These are phyloP conservation scores for Diaporthe capsici DNA, from an alignment of 2,329 filamentous ascomycete species.

Conservation along the genomic window DNA sequence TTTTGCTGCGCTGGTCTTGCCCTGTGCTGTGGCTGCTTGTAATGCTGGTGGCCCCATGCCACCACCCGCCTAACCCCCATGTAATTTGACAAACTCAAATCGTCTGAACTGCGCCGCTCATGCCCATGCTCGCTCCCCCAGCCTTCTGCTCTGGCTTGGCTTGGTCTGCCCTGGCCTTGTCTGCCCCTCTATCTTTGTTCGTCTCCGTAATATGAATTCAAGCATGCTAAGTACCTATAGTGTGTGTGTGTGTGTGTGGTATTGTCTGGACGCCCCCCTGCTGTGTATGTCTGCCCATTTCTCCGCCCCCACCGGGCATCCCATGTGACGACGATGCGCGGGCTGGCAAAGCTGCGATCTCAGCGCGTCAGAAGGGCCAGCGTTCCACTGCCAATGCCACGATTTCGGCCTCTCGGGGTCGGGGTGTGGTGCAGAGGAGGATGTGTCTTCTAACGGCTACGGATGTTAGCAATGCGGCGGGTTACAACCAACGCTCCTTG, in stretches of 20 bases:
- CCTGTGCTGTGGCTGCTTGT: not conserved
- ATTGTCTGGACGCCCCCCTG: not conserved
- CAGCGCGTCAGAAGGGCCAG: constrained; percentile 24
- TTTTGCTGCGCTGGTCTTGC: not conserved
- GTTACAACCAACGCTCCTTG: constrained; percentile 2
- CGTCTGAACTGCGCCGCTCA: constrained; percentile 56
- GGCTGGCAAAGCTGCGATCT: constrained; percentile 10
- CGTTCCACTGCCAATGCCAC: constrained; percentile 27
- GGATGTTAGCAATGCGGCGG: not conserved
- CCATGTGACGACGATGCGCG: not conserved
- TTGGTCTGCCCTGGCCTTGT: not conserved
- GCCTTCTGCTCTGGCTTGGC: not conserved
- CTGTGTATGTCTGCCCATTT: constrained; percentile 3
- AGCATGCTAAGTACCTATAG: too few relatives aligned
- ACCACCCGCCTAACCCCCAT: not conserved
- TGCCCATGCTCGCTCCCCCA: constrained; percentile 54
- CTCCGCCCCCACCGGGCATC: constrained; percentile 23
- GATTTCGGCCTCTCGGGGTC: constrained; percentile 12
- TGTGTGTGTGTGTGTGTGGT: not conserved
- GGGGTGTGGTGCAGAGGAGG: not conserved
- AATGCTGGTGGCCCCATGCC: not conserved
- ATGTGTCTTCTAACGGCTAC: constrained; percentile 5
- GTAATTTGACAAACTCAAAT: constrained; percentile 24
- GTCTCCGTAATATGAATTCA: not conserved
- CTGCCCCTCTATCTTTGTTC: not conserved